phyloP scores from a whole-genome alignment of 495 filamentous ascomycete genomes.

The Aspergillus homomorphus region DNA sequence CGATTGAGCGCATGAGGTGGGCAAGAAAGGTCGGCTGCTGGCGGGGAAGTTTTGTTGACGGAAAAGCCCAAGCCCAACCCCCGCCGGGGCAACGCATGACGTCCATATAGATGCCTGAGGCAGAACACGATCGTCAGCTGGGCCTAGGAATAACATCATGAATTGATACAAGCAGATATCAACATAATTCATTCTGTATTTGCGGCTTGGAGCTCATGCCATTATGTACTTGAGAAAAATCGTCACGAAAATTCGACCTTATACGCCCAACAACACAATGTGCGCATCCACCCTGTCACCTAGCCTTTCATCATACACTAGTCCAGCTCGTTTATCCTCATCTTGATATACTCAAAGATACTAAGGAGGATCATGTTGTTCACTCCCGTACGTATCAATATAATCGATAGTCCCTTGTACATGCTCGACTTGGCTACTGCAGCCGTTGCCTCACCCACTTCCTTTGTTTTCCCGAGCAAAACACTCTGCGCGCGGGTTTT shows the following conservation, averaged over 20 bases:
- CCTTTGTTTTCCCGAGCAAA: constrained; percentile 41
- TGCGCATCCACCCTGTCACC: neutral
- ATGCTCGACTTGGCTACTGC: constrained; percentile 48
- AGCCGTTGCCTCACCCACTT: constrained; percentile 43
- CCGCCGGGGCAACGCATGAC: constrained; percentile 43
- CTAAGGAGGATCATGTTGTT: constrained; percentile 51
- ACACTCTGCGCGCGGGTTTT: constrained; percentile 50
- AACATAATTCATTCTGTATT: constrained; percentile 26
- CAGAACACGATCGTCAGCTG: neutral
- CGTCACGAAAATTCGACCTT: constrained; percentile 8
- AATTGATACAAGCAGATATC: neutral
- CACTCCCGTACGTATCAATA: constrained; percentile 44
- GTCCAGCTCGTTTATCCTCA: constrained; percentile 37
- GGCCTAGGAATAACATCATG: too few species aligned
- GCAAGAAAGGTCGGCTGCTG: constrained; percentile 14
- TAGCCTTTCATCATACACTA: constrained; percentile 8
- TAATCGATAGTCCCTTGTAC: constrained; percentile 50
- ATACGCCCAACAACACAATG: neutral
- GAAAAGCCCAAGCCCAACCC: constrained; percentile 20
- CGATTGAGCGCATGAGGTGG: constrained; percentile 12
- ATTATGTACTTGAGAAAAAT: constrained; percentile 27
- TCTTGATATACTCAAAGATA: constrained; percentile 46
- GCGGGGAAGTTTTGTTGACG: constrained; percentile 36
- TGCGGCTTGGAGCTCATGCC: constrained; percentile 23
- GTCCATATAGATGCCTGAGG: constrained; percentile 20